phyloP scores from a whole-genome alignment of 805 yeast genomes.

The Metschnikowia drakensbergensis region DNA sequence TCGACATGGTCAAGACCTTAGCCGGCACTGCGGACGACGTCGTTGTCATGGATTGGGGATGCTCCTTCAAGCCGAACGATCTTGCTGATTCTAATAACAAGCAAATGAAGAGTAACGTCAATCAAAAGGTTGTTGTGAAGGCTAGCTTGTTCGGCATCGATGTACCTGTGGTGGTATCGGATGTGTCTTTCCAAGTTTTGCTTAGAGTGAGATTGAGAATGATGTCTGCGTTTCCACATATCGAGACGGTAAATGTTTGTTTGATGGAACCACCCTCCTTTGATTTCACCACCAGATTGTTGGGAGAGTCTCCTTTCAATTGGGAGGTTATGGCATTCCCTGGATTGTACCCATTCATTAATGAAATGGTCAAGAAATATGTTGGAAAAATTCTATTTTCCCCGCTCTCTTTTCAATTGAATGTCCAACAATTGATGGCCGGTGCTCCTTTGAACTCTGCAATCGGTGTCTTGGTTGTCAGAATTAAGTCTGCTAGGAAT shows the following conservation, averaged over 20 bases:
- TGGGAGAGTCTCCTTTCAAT: slow-evolving; percentile 82
- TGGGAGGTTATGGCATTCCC: slow-evolving; percentile 88
- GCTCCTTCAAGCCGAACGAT: slow-evolving; percentile 90
- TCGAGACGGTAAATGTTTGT: slow-evolving; percentile 85
- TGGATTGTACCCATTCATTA: slow-evolving; percentile 77
- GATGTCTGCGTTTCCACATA: slow-evolving; percentile 89
- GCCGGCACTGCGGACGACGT: slow-evolving; percentile 88
- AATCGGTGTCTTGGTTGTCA: slow-evolving; percentile 77
- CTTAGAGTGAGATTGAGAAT: slow-evolving; percentile 82
- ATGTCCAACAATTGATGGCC: slow-evolving; percentile 83
- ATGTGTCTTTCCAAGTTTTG: slow-evolving; percentile 70
- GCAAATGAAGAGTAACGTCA: slow-evolving; percentile 78
- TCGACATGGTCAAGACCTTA: slow-evolving; percentile 85
- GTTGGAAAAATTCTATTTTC: slow-evolving; percentile 83
- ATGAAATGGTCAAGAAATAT: slow-evolving; percentile 80
- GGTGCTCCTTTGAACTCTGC: slow-evolving; percentile 79
- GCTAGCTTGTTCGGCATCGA: slow-evolving; percentile 79
- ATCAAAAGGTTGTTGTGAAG: slow-evolving; percentile 75
- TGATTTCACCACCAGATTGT: slow-evolving; percentile 69
- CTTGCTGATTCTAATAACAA: slow-evolving; percentile 78
- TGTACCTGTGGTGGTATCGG: slow-evolving; percentile 75
- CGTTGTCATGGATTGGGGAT: slow-evolving; percentile 96
- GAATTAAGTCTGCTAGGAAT: slow-evolving; percentile 60
- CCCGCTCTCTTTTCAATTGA: slow-evolving; percentile 91
- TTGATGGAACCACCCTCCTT: slow-evolving; percentile 82